Evolutionary conservation across 257 asterid genomes (phyloP), one percentile per base, ranked within the genome.

Genomic region (Solanum dulcamara): DNA sequence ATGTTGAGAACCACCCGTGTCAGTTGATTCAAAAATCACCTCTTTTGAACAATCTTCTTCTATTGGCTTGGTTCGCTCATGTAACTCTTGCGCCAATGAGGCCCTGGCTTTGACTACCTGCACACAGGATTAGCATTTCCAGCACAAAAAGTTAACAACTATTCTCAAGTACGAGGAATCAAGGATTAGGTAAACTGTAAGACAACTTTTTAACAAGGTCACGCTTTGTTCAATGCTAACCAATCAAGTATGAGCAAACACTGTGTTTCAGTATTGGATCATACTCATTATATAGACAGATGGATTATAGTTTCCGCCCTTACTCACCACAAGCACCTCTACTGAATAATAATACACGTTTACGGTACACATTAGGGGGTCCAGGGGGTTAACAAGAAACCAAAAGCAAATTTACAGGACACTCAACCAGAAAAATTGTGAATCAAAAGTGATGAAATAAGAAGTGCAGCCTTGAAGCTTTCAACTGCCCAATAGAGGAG

Each of bases 71-170:
- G 89, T 82, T 83, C 79, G 87, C 71, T 91, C 90, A 89, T 90
- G 91, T 33, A 89, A 80, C 86, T 92, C 97, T n/a, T 85, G 86
- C 14, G 93, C 89, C 83, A 97, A 90, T 84, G 81, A 87, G 44
- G 97, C 94, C 88, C 98, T 91, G 66, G 96, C 97, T 87, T 89
- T 91, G 87, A 92, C 80, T 81, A 95, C 89, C 99, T 97, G 94
- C 28, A 17, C 83, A 79, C 18, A 30, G 64, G 44, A 48, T 17
- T 18, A 77, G 83, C 83, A 26, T 77, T 77, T 44, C 28, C 60
- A 75, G 60, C 60, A 75, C 60, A 40, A 77, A 79, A 4, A 4
- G 60, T 48, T 48, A 42, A 14, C 32, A 79, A 18, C 64, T 32
- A 28, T 48, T 48, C 64, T 28, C 28, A 10, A 48, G 62, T 48